Conservation (phyloP, 345 rosid genomes). For the Chamaenerion angustifolium region DNA sequence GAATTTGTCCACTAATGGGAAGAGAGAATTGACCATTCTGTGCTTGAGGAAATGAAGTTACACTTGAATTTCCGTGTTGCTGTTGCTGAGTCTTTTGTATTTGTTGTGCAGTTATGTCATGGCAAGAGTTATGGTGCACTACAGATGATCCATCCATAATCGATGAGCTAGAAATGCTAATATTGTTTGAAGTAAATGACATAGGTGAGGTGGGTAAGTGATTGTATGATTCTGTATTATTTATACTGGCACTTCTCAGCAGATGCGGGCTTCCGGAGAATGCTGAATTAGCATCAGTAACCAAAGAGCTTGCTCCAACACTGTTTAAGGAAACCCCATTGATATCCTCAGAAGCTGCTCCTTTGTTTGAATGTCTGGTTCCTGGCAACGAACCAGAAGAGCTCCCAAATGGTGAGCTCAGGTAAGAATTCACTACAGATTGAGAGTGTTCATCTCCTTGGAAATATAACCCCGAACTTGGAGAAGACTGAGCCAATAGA, state of each 20-base stretch:
- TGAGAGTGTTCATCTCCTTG: conserved; percentile 94
- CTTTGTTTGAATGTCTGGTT: conserved; percentile 41
- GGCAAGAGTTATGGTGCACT: conserved; percentile 53
- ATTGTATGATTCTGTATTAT: conserved; percentile 68
- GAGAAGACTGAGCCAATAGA: conserved; percentile 73
- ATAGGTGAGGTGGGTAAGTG: conserved; percentile 90
- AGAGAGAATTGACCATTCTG: conserved; percentile 54
- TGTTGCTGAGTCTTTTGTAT: conserved; percentile 41
- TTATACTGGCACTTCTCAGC: conserved; percentile 93
- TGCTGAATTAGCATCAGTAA: conserved; percentile 91
- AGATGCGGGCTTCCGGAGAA: conserved; percentile 76
- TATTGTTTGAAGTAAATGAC: conserved; percentile 83
- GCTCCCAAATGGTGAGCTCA: conserved; percentile 67
- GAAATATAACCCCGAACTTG: conserved; percentile 87
- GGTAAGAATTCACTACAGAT: conserved; percentile 72
- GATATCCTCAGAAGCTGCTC: conserved; percentile 71
- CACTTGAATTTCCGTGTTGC: conserved; percentile 60
- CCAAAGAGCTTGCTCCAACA: conserved; percentile 84
- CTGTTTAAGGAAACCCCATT: conserved; percentile 66
- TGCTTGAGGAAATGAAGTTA: conserved; percentile 51
- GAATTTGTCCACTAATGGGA: conserved; percentile 43
- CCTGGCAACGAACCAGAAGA: conserved; percentile 66
- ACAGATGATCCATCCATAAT: conserved; percentile 73
- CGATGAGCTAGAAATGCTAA: conserved; percentile 83
- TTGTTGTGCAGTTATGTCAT: conserved; percentile 49